phyloP scores from a whole-genome alignment of 495 filamentous ascomycete species.

The Hamigera avellanea region DNA sequence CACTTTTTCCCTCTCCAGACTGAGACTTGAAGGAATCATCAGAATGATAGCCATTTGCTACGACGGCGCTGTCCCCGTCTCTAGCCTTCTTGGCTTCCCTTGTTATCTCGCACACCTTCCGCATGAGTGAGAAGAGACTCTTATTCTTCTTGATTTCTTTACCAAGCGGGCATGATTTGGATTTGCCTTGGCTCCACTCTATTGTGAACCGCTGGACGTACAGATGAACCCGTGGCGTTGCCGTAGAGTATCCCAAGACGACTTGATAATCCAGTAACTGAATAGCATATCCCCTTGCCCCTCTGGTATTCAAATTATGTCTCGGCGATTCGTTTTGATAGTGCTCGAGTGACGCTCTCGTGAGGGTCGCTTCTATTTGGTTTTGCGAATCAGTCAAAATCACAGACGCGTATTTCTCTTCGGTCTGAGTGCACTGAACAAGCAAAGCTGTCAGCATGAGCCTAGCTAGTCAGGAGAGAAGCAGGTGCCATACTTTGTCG shows the following conservation, averaged over 20 bases:
- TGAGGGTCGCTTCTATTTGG: conserved; percentile 27
- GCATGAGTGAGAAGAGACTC: conserved; percentile 9
- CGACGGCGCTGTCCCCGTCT: neutral
- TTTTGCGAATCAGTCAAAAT: conserved; percentile 27
- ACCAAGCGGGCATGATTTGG: conserved; percentile 9
- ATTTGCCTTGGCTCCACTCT: conserved; percentile 14
- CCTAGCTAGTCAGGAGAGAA: neutral
- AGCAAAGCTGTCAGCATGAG: neutral
- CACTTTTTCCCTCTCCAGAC: neutral
- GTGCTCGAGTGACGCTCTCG: conserved; percentile 11
- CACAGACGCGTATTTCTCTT: conserved; percentile 5
- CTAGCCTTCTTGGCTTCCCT: neutral
- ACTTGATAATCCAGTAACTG: conserved; percentile 29
- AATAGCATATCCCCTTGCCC: conserved; percentile 17
- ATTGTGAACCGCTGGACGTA: conserved; percentile 25
- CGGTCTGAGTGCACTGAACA: neutral
- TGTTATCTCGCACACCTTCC: conserved; percentile 3
- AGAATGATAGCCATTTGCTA: neutral
- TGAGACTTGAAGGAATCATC: conserved; percentile 1
- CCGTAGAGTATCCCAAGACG: conserved; percentile 20
- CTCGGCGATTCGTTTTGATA: conserved; percentile 6
- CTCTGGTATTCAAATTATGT: conserved; percentile 4
- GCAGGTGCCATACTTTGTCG: conserved; percentile 10
- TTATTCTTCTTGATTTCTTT: conserved; percentile 11
- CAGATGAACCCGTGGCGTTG: conserved; percentile 17